Conservation (phyloP, 805 yeast genomes). For the Clavispora vitiphila region DNA sequence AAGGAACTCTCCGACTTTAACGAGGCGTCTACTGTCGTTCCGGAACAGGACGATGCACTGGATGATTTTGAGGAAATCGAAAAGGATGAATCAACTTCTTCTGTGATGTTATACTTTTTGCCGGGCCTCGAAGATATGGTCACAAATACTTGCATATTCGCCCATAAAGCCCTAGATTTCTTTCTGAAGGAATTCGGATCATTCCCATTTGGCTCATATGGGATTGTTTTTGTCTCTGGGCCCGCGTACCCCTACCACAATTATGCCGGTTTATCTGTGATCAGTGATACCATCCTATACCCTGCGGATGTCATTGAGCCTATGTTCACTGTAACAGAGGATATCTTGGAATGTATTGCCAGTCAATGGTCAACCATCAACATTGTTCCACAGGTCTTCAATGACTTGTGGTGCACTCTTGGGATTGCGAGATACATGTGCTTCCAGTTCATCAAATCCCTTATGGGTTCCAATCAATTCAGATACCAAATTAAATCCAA, state of each 20-base stretch:
- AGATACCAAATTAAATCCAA: constrained; percentile 62
- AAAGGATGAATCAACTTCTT: constrained; percentile 25
- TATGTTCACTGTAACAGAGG: constrained; percentile 62
- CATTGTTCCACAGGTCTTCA: constrained; percentile 71
- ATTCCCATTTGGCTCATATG: constrained; percentile 81
- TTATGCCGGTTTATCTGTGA: constrained; percentile 70
- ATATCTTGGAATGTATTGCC: constrained; percentile 65
- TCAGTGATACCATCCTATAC: constrained; percentile 60
- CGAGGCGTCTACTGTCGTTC: constrained; percentile 23
- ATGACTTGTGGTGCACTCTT: constrained; percentile 84
- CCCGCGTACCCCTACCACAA: constrained; percentile 30
- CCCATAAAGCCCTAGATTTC: constrained; percentile 75
- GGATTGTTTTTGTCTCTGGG: constrained; percentile 61
- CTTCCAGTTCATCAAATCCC: constrained; percentile 54
- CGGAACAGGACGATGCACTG: constrained; percentile 29
- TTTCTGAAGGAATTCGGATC: constrained; percentile 88
- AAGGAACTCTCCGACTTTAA: constrained; percentile 46
- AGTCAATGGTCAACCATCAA: constrained; percentile 93
- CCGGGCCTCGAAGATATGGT: constrained; percentile 56
- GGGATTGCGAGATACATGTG: constrained; percentile 88
- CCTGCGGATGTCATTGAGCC: constrained; percentile 77
- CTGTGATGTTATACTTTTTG: constrained; percentile 55
- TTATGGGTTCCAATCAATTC: constrained; percentile 83
- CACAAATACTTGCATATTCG: constrained; percentile 67
- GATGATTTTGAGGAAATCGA: constrained; percentile 22